These are phyloP conservation scores for Plectosphaerella sp. DNA, from an alignment of 2,329 filamentous ascomycete species.

Conservation along the genomic window DNA sequence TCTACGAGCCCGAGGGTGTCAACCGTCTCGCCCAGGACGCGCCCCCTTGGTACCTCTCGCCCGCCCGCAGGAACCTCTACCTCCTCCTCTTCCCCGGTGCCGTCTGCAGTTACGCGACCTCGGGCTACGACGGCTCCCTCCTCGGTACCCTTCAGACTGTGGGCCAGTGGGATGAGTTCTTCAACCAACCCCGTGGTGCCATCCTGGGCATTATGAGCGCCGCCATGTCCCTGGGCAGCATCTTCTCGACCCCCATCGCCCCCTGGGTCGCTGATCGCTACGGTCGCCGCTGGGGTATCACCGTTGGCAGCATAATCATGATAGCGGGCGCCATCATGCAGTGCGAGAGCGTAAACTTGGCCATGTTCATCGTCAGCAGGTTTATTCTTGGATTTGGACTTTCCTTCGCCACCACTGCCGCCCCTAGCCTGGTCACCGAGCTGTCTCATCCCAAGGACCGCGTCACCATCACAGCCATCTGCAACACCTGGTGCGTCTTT, in stretches of 20 bases:
- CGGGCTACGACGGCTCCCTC: slow-evolving; percentile 45
- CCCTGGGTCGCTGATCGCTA: slow-evolving; percentile 23
- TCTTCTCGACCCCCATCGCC: slow-evolving; percentile 27
- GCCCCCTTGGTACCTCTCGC: slow-evolving; percentile 22
- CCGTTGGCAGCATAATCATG: slow-evolving; percentile 23
- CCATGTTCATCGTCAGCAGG: slow-evolving; percentile 48
- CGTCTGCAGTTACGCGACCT: slow-evolving; percentile 33
- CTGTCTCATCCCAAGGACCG: slow-evolving; percentile 49
- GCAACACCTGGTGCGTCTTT: slow-evolving; percentile 32
- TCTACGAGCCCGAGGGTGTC: slow-evolving; percentile 19
- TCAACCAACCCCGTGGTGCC: slow-evolving; percentile 24
- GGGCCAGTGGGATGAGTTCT: slow-evolving; percentile 33
- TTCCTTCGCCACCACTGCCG: slow-evolving; percentile 45
- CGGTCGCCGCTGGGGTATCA: slow-evolving; percentile 25
- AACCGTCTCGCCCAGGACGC: slow-evolving; percentile 19
- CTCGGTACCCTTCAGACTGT: slow-evolving; percentile 44
- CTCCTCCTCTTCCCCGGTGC: slow-evolving; percentile 25
- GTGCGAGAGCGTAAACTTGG: slow-evolving; percentile 19
- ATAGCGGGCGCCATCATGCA: slow-evolving; percentile 25
- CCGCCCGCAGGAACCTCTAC: slow-evolving; percentile 22
- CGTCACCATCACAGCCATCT: slow-evolving; percentile 45
- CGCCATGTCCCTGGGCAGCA: slow-evolving; percentile 42
- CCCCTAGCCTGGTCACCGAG: slow-evolving; percentile 46
- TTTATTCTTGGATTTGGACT: slow-evolving; percentile 51
- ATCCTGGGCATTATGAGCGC: slow-evolving; percentile 27